These are phyloP conservation scores for Dendrocalamus latiflorus DNA, from an alignment of 202 grass and related monocot genomes.

Conservation along the genomic window DNA sequence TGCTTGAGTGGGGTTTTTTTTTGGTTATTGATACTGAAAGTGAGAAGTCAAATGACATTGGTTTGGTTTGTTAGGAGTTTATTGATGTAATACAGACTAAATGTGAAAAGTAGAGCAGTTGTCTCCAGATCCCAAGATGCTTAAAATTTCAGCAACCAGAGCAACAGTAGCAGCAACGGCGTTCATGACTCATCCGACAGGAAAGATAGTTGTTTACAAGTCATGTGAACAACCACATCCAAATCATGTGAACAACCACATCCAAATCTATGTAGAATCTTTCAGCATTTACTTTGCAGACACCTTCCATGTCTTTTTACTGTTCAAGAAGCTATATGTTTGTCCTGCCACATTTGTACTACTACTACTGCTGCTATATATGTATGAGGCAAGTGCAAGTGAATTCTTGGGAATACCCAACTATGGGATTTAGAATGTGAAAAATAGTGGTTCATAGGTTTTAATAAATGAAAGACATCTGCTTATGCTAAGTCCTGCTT, in stretches of 20 bases:
- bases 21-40: conserved; percentile 20
- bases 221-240: no score
- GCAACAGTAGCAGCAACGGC: background rate
- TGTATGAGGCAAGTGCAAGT: background rate
- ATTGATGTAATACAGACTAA: conserved; percentile 24
- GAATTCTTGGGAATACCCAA: background rate
- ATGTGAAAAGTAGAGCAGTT: background rate
- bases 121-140: background rate
- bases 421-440: background rate
- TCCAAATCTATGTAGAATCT: background rate
- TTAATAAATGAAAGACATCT: background rate
- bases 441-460: no score
- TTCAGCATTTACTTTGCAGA: background rate
- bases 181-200: background rate
- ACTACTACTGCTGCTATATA: background rate
- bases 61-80: conserved; percentile 42
- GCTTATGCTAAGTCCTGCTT: background rate
- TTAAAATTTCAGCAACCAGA: background rate
- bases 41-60: conserved; percentile 14
- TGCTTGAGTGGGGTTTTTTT: conserved; percentile 16
- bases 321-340: background rate
- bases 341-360: no score
- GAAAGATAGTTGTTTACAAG: background rate
- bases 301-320: background rate
- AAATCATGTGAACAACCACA: background rate